Evolutionary conservation across 768 basidiomycete species (phyloP), one percentile per base, ranked within the genome.

Genomic region (Exidia glandulosa): DNA sequence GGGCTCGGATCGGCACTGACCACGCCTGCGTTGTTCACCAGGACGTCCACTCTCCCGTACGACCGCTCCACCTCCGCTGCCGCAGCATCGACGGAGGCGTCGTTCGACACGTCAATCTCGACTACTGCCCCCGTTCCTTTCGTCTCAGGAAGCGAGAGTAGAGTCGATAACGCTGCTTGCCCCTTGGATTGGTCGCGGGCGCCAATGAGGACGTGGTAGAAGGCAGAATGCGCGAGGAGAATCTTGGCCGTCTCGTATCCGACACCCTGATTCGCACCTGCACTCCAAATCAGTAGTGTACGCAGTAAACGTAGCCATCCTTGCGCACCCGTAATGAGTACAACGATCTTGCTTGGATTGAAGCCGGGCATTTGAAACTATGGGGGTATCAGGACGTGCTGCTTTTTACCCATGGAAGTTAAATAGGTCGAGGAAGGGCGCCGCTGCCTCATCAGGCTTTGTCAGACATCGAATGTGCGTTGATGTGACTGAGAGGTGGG

Each of bases 401-500:
- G n/a, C n/a, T n/a, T n/a, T n/a, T n/a, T n/a, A n/a, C n/a, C n/a
- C n/a, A n/a, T n/a, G n/a, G n/a, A n/a, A n/a, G n/a, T n/a, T n/a
- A n/a, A n/a, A n/a, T n/a, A n/a, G n/a, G n/a, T n/a, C n/a, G n/a
- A n/a, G n/a, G n/a, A n/a, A n/a, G n/a, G n/a, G n/a, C n/a, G n/a
- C n/a, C n/a, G n/a, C n/a, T n/a, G n/a, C n/a, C n/a, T n/a, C n/a
- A n/a, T n/a, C n/a, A n/a, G n/a, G n/a, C n/a, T n/a, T n/a, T n/a
- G n/a, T n/a, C n/a, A n/a, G n/a, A n/a, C n/a, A n/a, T n/a, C n/a
- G n/a, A n/a, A n/a, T n/a, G n/a, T n/a, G n/a, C n/a, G n/a, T n/a
- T n/a, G n/a, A n/a, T n/a, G n/a, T n/a, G 10, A 98, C 88, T 19
- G 84, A 83, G 59, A 99, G 76, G 69, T 88, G 89, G 1, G 94